Evolutionary conservation across 352 stramenopile species (phyloP).

Genomic region (Globisporangium takayamanum): DNA sequence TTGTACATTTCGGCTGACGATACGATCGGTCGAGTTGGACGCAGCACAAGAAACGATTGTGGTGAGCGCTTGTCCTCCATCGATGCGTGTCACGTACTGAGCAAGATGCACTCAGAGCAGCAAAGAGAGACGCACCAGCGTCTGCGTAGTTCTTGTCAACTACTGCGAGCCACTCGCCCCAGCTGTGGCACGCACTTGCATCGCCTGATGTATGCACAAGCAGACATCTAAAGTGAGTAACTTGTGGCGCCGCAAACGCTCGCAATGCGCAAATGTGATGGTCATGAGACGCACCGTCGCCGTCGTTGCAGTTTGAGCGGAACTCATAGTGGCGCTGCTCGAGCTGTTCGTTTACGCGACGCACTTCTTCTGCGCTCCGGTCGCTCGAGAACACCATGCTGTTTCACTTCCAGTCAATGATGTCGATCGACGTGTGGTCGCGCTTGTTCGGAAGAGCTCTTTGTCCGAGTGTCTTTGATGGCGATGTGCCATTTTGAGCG

Average conservation of each 20-base stretch:
- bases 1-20: conserved; percentile 65
- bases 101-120: not conserved
- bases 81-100: not conserved
- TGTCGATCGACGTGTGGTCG: not conserved
- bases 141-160: conserved; percentile 83
- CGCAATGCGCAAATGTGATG: not conserved
- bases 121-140: conserved; percentile 29
- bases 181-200: conserved; percentile 81
- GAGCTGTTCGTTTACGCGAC: conserved; percentile 78
- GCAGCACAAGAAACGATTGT: not conserved
- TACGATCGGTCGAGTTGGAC: not conserved
- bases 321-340: conserved; percentile 87
- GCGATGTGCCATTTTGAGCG: too few relatives aligned
- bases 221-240: not conserved
- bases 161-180: conserved; percentile 81
- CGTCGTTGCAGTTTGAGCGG: conserved; percentile 80
- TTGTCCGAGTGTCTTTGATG: not conserved
- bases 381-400: conserved; percentile 37
- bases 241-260: not conserved
- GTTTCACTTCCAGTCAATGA: not conserved
- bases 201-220: conserved; percentile 25
- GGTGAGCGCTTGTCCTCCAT: not conserved
- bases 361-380: conserved; percentile 49
- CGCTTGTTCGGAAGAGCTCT: too few relatives aligned
- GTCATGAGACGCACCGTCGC: conserved; percentile 30